These are phyloP conservation scores for Talaromyces rugulosus DNA, from an alignment of 2,329 filamentous ascomycete genomes.

Conservation along the genomic window DNA sequence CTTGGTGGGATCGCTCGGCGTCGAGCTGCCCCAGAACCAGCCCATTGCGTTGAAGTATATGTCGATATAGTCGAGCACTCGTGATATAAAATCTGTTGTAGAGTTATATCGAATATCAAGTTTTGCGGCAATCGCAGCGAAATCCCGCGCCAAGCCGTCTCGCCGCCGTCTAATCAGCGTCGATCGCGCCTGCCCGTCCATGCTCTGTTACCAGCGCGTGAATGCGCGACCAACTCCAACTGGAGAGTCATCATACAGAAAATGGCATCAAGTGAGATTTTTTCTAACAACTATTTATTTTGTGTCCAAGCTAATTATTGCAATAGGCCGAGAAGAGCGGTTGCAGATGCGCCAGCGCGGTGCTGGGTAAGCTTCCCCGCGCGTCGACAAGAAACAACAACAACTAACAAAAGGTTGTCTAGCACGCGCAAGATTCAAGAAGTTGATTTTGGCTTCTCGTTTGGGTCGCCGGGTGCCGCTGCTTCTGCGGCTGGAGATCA, in stretches of 20 bases:
- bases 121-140: neutral
- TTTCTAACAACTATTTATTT: neutral
- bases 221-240: slow-evolving; percentile 27
- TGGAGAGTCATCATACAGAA: slow-evolving; percentile 21
- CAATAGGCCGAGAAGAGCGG: slow-evolving; percentile 50
- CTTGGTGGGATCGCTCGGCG: slow-evolving; percentile 57
- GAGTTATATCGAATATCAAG: neutral
- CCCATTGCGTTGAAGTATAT: slow-evolving; percentile 45
- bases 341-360: slow-evolving; percentile 55
- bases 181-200: neutral
- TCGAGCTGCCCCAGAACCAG: slow-evolving; percentile 57
- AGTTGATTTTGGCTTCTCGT: slow-evolving; percentile 49
- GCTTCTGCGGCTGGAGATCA: slow-evolving; percentile 25
- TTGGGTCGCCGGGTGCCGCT: slow-evolving; percentile 30
- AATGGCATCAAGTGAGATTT: slow-evolving; percentile 36
- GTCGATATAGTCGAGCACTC: no score
- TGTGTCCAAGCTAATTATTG: neutral
- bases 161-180: neutral
- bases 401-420: slow-evolving; percentile 19
- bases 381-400: slow-evolving; percentile 14
- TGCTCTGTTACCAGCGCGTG: slow-evolving; percentile 3
- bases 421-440: slow-evolving; percentile 46
- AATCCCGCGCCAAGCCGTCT: neutral
- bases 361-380: slow-evolving; percentile 46
- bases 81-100: neutral